These are phyloP conservation scores for Pseudocercospora eumusae DNA, from an alignment of 2,329 filamentous ascomycete genomes.

Conservation along the genomic window DNA sequence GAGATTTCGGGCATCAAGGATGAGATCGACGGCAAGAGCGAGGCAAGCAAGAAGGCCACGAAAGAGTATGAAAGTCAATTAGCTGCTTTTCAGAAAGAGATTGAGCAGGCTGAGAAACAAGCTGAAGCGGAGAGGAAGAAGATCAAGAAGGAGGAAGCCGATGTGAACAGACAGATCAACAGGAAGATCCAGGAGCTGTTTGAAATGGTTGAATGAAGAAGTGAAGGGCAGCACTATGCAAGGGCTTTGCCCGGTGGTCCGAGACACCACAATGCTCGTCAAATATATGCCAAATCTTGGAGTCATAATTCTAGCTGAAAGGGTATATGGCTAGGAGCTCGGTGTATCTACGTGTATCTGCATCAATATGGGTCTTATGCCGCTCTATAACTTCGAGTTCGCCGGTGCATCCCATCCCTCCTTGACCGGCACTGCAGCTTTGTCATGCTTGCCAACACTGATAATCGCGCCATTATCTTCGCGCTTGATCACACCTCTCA, in stretches of 20 bases:
- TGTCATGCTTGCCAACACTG: slow-evolving; percentile 42
- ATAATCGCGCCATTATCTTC: slow-evolving; percentile 39
- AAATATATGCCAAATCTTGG: background rate
- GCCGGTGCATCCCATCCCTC: slow-evolving; percentile 22
- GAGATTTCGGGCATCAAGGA: slow-evolving; percentile 28
- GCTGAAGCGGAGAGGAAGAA: slow-evolving; percentile 25
- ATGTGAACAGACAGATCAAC: slow-evolving; percentile 22
- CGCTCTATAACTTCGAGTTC: slow-evolving; percentile 14
- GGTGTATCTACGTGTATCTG: background rate
- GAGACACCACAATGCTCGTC: background rate
- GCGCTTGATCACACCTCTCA: slow-evolving; percentile 45
- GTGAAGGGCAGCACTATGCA: background rate
- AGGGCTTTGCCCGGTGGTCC: background rate
- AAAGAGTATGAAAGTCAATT: slow-evolving; percentile 23
- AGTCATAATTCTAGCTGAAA: background rate
- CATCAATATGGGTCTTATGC: background rate
- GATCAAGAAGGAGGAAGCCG: slow-evolving; percentile 27
- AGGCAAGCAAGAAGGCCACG: slow-evolving; percentile 14
- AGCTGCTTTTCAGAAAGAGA: slow-evolving; percentile 23
- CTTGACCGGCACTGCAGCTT: slow-evolving; percentile 34
- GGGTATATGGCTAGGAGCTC: background rate
- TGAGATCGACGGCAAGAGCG: slow-evolving; percentile 20
- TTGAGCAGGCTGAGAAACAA: slow-evolving; percentile 22
- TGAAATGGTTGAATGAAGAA: background rate
- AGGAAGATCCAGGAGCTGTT: slow-evolving; percentile 28